phyloP scores from a whole-genome alignment of 208 protist species.

The Vickermania ingenoplastis region DNA sequence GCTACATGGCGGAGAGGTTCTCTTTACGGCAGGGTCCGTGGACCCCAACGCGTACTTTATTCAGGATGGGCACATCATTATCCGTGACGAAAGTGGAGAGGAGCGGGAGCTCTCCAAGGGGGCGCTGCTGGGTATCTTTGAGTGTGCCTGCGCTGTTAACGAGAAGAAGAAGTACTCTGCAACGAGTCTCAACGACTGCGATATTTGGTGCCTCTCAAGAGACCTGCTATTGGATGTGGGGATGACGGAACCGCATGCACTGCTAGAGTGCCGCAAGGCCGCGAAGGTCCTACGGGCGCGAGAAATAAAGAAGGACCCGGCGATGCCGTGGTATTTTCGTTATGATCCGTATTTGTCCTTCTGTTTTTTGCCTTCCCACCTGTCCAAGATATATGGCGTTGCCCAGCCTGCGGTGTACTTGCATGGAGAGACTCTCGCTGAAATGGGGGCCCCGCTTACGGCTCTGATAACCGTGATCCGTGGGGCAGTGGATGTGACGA shows the following conservation, averaged over 20 bases:
- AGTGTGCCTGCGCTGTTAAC: conserved; percentile 78
- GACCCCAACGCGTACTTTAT: conserved; percentile 82
- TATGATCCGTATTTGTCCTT: conserved; percentile 71
- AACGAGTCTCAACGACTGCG: conserved; percentile 78
- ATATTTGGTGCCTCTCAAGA: conserved; percentile 70
- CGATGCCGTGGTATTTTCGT: conserved; percentile 17
- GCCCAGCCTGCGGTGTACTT: conserved; percentile 59
- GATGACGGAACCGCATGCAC: conserved; percentile 75
- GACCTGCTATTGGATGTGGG: conserved; percentile 72
- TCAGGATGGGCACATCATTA: conserved; percentile 61
- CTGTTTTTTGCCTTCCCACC: conserved; percentile 29
- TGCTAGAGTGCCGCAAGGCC: conserved; percentile 62
- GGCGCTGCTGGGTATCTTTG: conserved; percentile 76
- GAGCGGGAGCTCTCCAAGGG: conserved; percentile 33
- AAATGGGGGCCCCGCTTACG: conserved; percentile 57
- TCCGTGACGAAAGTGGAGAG: conserved; percentile 26
- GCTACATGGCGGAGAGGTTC: conserved; percentile 63
- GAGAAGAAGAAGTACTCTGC: conserved; percentile 61
- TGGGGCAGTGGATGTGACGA: conserved; percentile 60
- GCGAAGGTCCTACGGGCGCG: conserved; percentile 46
- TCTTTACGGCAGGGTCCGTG: conserved; percentile 48
- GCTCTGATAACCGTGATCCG: conserved; percentile 45
- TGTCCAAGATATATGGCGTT: conserved; percentile 45
- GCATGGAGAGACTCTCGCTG: conserved; percentile 59
- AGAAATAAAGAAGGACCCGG: conserved; percentile 34